Percentiles rank a stretch among this genome's conserved stretches.
Conservation (phyloP, 345 rosid species). For the Raphanus raphanistrum region DNA sequence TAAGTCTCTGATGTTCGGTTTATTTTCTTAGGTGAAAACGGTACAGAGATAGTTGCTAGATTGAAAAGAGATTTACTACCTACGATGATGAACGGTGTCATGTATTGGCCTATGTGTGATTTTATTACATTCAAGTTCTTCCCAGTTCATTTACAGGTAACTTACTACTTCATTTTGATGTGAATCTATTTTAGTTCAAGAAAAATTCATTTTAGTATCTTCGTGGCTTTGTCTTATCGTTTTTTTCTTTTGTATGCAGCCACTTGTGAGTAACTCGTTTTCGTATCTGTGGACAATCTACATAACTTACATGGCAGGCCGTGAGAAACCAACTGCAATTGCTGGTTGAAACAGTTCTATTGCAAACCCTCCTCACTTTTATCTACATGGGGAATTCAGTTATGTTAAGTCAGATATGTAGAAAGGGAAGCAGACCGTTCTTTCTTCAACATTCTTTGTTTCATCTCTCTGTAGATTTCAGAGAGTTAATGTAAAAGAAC, state of each 20-base stretch:
- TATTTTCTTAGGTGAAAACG: slow-evolving; percentile 63
- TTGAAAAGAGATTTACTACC: slow-evolving; percentile 81
- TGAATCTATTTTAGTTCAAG: too few relatives aligned
- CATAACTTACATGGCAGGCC: slow-evolving; percentile 83
- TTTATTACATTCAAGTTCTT: slow-evolving; percentile 80
- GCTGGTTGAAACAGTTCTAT: slow-evolving; percentile 31
- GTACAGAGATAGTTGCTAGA: slow-evolving; percentile 65
- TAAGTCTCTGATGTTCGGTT: neutral
- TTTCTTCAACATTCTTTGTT: slow-evolving; percentile 27
- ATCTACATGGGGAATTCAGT: too few relatives aligned
- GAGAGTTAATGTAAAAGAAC: slow-evolving; percentile 2
- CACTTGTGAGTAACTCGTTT: slow-evolving; percentile 88
- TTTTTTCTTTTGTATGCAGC: slow-evolving; percentile 44
- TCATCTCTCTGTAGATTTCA: slow-evolving; percentile 15
- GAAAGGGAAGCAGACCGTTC: neutral
- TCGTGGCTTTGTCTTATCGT: slow-evolving; percentile 4
- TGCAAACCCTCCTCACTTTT: too few relatives aligned
- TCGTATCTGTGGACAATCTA: slow-evolving; percentile 90
- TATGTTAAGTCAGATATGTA: too few relatives aligned
- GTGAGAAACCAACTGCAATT: slow-evolving; percentile 50
- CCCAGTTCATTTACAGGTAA: slow-evolving; percentile 91
- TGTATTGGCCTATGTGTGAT: slow-evolving; percentile 97
- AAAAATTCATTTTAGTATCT: too few relatives aligned
- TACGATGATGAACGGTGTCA: slow-evolving; percentile 63
- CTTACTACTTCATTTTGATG: neutral